Evolutionary conservation across 306 rosid genomes (phyloP).

Genomic region (Datisca glomerata): DNA sequence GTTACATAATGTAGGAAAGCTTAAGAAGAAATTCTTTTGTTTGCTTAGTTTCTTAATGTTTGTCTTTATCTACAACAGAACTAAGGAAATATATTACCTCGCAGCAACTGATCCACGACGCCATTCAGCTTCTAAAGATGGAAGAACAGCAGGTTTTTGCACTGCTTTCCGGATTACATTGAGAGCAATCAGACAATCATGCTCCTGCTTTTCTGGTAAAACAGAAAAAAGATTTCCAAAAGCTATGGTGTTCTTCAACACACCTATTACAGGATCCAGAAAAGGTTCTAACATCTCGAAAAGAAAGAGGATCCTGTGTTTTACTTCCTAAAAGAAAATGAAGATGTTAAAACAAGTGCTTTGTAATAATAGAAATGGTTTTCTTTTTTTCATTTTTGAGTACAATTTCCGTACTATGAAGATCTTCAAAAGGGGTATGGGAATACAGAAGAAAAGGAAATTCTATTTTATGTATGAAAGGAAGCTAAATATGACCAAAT

Average conservation of each 20-base stretch:
- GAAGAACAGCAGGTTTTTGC: constrained; percentile 67
- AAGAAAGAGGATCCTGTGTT: constrained; percentile 76
- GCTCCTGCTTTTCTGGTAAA: constrained; percentile 61
- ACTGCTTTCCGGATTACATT: constrained; percentile 80
- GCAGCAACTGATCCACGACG: constrained; percentile 78
- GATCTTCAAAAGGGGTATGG: no score
- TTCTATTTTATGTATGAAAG: no score
- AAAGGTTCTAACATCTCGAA: constrained; percentile 92
- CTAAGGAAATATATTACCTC: constrained; percentile 38
- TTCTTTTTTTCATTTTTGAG: no score
- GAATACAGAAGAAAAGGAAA: no score
- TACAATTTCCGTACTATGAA: no score
- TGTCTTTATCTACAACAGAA: neutral
- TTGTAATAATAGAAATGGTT: no score
- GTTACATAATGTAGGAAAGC: no score
- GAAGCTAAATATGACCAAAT: no score
- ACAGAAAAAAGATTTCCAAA: constrained; percentile 66
- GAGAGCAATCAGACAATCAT: constrained; percentile 49
- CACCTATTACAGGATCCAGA: constrained; percentile 78
- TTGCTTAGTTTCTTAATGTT: no score
- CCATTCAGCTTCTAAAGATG: constrained; percentile 92
- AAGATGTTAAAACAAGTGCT: no score
- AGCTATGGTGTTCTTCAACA: constrained; percentile 55
- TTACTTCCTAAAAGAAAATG: constrained; percentile 54
- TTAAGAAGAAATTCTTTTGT: no score